Base-by-base conservation (phyloP, 2,329 filamentous ascomycete species). In the Cryoendolithus antarcticus region DNA sequence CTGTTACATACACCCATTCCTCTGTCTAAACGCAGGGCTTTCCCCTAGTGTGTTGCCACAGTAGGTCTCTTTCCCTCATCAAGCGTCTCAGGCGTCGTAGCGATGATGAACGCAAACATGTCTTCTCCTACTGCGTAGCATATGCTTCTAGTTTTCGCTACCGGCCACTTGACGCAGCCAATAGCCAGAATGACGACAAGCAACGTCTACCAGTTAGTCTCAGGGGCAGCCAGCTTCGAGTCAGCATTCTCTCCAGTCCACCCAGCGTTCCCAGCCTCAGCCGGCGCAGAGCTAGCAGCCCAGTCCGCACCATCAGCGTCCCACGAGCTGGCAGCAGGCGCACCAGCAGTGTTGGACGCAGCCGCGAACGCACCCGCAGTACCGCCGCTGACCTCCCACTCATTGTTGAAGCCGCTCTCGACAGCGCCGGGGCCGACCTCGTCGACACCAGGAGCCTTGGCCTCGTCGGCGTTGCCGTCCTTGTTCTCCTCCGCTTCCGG, bases 61-160 rank as follows among this genome's bases (percentile, higher is more conserved):
- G 57, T 63, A 74, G 86, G 81, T 94, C 86, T 96, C 89, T 96
- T 96, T 96, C 89, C 89, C 86, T 95, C 88, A 82, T 95, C 73
- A 12, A 95, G 86, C 81, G 78, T 80, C 71, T 49, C 46, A 32
- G 31, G 37, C 28, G 32, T 41, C 38, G 35, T 36, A 39, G 37
- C 32, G 34, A 38, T 28, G 30, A 34, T 38, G 15, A 29, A 37
- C 21, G 36, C 30, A 37, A 32, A 21, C 34, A 30, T 13, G 15
- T 36, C 39, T 35, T 12, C 19, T 43, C 21, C 29, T n/a, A 27
- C 11, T 31, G 33, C 32, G 36, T 12, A 34, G 34, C 34, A 38
- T 31, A 41, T 28, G 28, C 31, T 39, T 35, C 32, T 30, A 34
- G 32, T 39, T 41, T 28, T 38, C 36, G 38, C 41, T 47, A 45